Conservation (phyloP, 1,139 yeast species). For the Candida sojae region DNA sequence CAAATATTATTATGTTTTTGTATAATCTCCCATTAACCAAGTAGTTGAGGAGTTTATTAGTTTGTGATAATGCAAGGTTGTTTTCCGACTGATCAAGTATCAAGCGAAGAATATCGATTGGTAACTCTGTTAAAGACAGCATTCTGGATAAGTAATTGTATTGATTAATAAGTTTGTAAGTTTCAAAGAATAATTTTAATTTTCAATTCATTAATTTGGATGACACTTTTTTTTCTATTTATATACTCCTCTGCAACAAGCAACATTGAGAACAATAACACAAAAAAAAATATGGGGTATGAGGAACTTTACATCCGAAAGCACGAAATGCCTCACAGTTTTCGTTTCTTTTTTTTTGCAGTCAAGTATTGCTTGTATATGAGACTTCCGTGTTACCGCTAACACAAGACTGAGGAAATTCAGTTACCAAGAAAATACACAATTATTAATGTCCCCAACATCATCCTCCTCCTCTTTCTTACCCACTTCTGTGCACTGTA, state of each 20-base stretch:
- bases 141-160: not conserved
- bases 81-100: not conserved
- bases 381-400: no score
- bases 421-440: no score
- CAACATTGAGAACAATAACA: no score
- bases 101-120: not conserved
- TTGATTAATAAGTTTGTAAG: not conserved
- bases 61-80: conserved; percentile 8
- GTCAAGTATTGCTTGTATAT: not conserved
- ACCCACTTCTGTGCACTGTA: no score
- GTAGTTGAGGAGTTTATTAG: conserved; percentile 9
- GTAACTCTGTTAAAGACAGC: not conserved
- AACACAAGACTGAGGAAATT: no score
- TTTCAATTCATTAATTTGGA: not conserved
- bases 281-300: not conserved
- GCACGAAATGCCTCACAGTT: conserved; percentile 1
- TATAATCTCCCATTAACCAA: conserved; percentile 11
- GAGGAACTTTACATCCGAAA: not conserved
- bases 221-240: not conserved
- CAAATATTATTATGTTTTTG: conserved; percentile 13
- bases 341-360: not conserved
- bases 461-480: not conserved
- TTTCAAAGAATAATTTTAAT: no score
- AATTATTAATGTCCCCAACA: not conserved
- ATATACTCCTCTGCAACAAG: not conserved